phyloP scores from a whole-genome alignment of 176 grass and related monocot genomes.

The Phyllostachys edulis region DNA sequence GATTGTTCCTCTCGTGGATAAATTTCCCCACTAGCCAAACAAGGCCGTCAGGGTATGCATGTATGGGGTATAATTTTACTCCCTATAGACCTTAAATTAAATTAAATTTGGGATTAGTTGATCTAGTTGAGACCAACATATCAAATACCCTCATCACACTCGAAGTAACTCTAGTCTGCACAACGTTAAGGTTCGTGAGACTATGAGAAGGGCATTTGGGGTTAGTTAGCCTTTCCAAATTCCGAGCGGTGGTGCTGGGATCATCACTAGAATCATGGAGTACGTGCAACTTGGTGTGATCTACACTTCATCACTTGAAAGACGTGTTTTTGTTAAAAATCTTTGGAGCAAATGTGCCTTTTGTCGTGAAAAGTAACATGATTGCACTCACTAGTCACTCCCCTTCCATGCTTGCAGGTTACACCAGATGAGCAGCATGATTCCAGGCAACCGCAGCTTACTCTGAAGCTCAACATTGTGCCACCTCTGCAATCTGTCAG shows the following conservation, averaged over 20 bases:
- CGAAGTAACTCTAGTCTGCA: neutral
- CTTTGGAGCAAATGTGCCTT: conserved; percentile 14
- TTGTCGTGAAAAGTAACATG: conserved; percentile 14
- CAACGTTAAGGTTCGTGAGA: neutral
- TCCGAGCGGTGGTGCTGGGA: neutral
- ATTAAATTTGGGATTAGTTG: neutral
- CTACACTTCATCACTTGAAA: neutral
- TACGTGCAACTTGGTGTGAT: neutral
- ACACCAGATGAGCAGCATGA: conserved; percentile 5
- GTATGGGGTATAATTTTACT: neutral
- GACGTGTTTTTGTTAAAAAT: neutral
- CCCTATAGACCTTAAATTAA: neutral
- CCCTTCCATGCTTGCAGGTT: neutral
- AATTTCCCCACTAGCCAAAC: too few species aligned
- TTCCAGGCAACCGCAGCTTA: conserved; percentile 10
- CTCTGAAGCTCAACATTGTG: neutral
- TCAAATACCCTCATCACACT: neutral
- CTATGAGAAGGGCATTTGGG: too few species aligned
- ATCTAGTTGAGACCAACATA: neutral
- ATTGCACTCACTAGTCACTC: neutral
- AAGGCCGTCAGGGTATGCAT: too few species aligned
- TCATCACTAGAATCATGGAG: neutral
- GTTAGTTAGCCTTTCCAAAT: neutral
- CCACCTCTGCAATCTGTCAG: neutral
- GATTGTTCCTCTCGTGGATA: too few species aligned